Evolutionary conservation across 805 yeast species (phyloP).

Genomic region (Cyberlindnera veronae): DNA sequence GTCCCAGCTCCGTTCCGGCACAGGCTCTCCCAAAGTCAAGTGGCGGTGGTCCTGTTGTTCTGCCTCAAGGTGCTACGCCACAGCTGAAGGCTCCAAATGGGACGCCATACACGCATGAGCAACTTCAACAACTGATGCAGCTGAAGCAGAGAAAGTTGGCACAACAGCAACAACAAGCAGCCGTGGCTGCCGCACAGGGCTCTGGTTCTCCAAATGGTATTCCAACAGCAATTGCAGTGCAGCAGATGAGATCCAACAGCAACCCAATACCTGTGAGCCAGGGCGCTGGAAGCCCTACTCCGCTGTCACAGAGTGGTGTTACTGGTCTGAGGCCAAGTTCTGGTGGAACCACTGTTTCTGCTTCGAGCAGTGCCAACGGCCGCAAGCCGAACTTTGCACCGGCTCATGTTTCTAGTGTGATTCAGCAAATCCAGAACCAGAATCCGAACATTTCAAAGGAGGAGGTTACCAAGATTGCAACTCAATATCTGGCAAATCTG

Average conservation of each 20-base stretch:
- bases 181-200: constrained; percentile 7
- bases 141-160: constrained; percentile 27
- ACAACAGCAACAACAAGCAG: constrained; percentile 25
- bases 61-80: constrained; percentile 4
- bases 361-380: constrained; percentile 6
- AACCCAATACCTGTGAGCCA: constrained; percentile 17
- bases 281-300: constrained; percentile 12
- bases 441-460: constrained; percentile 60
- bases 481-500: constrained; percentile 54
- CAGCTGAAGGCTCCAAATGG: constrained; percentile 41
- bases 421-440: constrained; percentile 60
- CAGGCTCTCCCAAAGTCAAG: constrained; percentile 6
- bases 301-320: constrained; percentile 2
- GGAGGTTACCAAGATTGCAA: constrained; percentile 64
- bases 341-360: constrained; percentile 8
- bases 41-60: constrained; percentile 1
- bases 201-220: constrained; percentile 20
- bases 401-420: constrained; percentile 62
- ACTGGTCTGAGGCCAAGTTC: constrained; percentile 4
- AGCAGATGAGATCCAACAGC: constrained; percentile 21
- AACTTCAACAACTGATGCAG: constrained; percentile 53
- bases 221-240: constrained; percentile 9
- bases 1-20: constrained; percentile 20
- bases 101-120: constrained; percentile 57
- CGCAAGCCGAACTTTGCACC: constrained; percentile 40